Evolutionary conservation across 495 filamentous ascomycete species (phyloP).

Genomic region (Penicillium paradoxum): DNA sequence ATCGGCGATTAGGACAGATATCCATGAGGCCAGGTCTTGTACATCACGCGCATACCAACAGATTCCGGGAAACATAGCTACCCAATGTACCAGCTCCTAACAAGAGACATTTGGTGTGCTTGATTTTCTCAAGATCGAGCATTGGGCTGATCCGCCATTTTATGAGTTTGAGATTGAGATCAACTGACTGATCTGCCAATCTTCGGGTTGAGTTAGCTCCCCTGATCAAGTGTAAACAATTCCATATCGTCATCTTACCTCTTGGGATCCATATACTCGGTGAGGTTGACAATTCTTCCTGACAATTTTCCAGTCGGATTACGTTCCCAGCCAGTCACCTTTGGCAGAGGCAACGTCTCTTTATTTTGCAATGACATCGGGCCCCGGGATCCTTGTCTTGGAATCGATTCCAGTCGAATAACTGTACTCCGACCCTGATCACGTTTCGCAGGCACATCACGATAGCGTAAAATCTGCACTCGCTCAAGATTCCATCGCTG

Average conservation of each 20-base stretch:
- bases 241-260: slow-evolving; percentile 33
- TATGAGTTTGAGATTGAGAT: slow-evolving; percentile 96
- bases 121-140: slow-evolving; percentile 82
- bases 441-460: slow-evolving; percentile 69
- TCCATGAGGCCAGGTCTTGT: background rate
- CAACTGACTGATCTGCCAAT: slow-evolving; percentile 91
- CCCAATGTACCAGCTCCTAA: slow-evolving; percentile 95
- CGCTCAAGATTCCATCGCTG: slow-evolving; percentile 72
- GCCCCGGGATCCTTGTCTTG: slow-evolving; percentile 15
- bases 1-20: background rate
- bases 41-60: slow-evolving; percentile 55
- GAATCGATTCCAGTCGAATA: slow-evolving; percentile 58
- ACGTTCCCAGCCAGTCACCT: slow-evolving; percentile 92
- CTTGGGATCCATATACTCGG: slow-evolving; percentile 85
- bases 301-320: slow-evolving; percentile 68
- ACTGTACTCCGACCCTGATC: slow-evolving; percentile 78
- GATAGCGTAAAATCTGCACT: slow-evolving; percentile 84
- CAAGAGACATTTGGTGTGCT: slow-evolving; percentile 83
- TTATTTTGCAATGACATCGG: slow-evolving; percentile 25
- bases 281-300: slow-evolving; percentile 71
- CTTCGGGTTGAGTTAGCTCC: slow-evolving; percentile 22
- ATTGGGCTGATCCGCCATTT: slow-evolving; percentile 94
- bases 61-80: slow-evolving; percentile 82
- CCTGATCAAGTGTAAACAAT: background rate
- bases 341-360: slow-evolving; percentile 55